Evolutionary conservation across 768 basidiomycete genomes (phyloP).

Genomic region (Leucosporidium creatinivorum): DNA sequence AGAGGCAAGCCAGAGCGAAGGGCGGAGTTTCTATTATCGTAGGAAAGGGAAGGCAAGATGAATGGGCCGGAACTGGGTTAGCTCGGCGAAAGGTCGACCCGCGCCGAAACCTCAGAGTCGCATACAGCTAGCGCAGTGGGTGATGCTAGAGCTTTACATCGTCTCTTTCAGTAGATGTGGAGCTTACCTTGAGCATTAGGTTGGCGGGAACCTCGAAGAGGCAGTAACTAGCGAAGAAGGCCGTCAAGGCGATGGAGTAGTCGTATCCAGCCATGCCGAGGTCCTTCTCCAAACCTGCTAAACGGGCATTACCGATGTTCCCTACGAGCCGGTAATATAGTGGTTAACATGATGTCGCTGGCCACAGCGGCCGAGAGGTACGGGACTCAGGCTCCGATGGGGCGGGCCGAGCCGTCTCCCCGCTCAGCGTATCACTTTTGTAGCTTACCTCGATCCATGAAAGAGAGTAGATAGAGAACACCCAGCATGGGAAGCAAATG

Average conservation of each 20-base stretch:
- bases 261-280: constrained; percentile 31
- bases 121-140: constrained; percentile 5
- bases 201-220: constrained; percentile 29
- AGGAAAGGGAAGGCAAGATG: no score
- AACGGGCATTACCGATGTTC: constrained; percentile 25
- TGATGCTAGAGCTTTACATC: no score
- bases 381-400: no score
- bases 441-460: constrained; percentile 17
- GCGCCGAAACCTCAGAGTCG: background rate
- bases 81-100: no score
- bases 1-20: constrained; percentile 18
- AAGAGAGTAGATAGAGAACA: constrained; percentile 23
- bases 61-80: no score
- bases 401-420: no score
- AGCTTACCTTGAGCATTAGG: constrained; percentile 28
- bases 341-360: no score
- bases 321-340: no score
- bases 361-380: no score
- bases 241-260: constrained; percentile 5
- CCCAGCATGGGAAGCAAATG: background rate
- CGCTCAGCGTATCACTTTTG: no score
- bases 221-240: background rate
- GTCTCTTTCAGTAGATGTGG: no score
- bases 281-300: constrained; percentile 36
- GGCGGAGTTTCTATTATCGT: background rate